Evolutionary conservation across 129 eudicot species (phyloP).

Genomic region (Arctium minus): DNA sequence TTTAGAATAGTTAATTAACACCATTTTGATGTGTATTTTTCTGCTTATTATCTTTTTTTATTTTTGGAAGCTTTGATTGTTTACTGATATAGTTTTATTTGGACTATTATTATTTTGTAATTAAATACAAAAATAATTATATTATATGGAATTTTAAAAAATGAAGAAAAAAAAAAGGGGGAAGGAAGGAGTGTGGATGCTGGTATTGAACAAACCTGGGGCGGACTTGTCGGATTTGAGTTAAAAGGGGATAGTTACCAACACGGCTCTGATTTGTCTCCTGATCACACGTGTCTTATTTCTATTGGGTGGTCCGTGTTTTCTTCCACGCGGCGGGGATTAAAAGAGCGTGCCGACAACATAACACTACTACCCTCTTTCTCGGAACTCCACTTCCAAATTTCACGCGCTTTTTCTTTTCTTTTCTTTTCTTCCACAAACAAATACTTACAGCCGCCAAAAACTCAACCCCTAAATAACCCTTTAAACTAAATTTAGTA

Average conservation of each 20-base stretch:
- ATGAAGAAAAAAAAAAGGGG: background rate
- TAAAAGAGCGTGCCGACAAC: slow-evolving; percentile 16
- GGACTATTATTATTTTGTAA: no score
- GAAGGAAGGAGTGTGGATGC: background rate
- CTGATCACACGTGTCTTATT: background rate
- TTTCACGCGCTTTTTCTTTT: slow-evolving; percentile 12
- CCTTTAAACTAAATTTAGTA: no score
- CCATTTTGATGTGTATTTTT: background rate
- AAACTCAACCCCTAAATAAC: no score
- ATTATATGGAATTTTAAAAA: no score
- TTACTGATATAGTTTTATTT: no score
- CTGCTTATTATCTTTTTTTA: background rate
- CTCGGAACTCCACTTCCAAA: slow-evolving; percentile 26
- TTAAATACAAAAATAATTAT: no score
- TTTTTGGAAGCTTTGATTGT: no score
- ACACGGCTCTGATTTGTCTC: slow-evolving; percentile 22
- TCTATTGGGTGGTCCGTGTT: background rate
- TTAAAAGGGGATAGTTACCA: slow-evolving; percentile 2
- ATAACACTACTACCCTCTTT: slow-evolving; percentile 9
- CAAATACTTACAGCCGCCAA: background rate
- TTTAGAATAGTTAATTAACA: background rate
- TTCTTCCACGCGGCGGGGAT: slow-evolving; percentile 21
- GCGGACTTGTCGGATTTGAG: slow-evolving; percentile 25
- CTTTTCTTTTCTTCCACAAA: background rate
- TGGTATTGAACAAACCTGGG: slow-evolving; percentile 28